These are phyloP conservation scores for Leccinum subgranulosum DNA, from an alignment of 768 basidiomycete species.

Conservation along the genomic window DNA sequence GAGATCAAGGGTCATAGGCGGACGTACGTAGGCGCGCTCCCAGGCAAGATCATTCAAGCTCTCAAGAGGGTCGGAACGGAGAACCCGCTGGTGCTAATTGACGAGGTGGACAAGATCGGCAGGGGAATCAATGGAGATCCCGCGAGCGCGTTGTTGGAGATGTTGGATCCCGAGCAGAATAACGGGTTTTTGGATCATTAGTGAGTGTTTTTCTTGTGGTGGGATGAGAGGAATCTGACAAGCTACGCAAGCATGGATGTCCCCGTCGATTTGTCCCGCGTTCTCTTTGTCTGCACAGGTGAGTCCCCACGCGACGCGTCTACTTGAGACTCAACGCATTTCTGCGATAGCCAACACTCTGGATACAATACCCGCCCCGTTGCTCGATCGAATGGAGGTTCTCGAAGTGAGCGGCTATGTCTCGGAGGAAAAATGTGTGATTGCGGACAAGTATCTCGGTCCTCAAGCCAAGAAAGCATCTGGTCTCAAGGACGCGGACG, in stretches of 20 bases:
- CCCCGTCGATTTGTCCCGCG: conserved; percentile 91
- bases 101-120: conserved; percentile 96
- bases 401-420: conserved; percentile 95
- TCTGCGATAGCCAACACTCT: conserved; percentile 71
- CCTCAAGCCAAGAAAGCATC: conserved; percentile 92
- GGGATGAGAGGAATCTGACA: conserved; percentile 1
- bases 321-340: neutral
- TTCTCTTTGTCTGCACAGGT: conserved; percentile 95
- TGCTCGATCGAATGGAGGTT: conserved; percentile 96
- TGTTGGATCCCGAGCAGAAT: conserved; percentile 96
- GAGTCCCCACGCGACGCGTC: conserved; percentile 11
- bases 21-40: conserved; percentile 94
- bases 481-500: conserved; percentile 82
- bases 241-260: conserved; percentile 78
- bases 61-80: conserved; percentile 90
- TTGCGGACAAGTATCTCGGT: conserved; percentile 82
- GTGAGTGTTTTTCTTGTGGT: conserved; percentile 43
- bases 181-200: conserved; percentile 93
- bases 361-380: conserved; percentile 89
- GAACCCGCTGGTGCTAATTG: conserved; percentile 91
- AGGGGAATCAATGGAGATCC: conserved; percentile 91
- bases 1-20: conserved; percentile 98
- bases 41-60: conserved; percentile 94
- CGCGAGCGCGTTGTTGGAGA: conserved; percentile 85
- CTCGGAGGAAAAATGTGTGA: conserved; percentile 86